Percentiles rank a stretch among this genome's conserved stretches.
Evolutionary conservation across 2,329 filamentous ascomycete genomes (phyloP).

Genomic region (Aspergillus puulaauensis): DNA sequence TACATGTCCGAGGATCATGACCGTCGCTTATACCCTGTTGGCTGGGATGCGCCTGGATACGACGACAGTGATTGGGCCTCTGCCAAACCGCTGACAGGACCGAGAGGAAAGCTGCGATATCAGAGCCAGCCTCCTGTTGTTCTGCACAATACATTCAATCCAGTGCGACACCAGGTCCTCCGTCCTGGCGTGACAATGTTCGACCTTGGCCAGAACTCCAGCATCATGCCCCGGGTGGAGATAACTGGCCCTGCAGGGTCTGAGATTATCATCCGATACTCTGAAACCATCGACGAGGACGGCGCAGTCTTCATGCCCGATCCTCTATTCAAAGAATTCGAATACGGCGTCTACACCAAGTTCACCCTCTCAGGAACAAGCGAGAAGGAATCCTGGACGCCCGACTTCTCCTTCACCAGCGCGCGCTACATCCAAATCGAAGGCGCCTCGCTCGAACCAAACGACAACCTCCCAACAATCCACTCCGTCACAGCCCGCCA

Average conservation of each 20-base stretch:
- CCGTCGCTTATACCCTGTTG: constrained; percentile 18
- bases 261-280: constrained; percentile 7
- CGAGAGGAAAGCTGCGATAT: constrained; percentile 21
- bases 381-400: constrained; percentile 18
- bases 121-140: constrained; percentile 24
- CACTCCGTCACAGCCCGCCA: constrained; percentile 21
- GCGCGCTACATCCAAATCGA: constrained; percentile 25
- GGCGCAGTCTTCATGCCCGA: constrained; percentile 25
- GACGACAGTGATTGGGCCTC: constrained; percentile 14
- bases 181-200: constrained; percentile 17
- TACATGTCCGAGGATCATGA: constrained; percentile 25
- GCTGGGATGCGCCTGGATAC: constrained; percentile 19
- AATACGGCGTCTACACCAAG: constrained; percentile 22
- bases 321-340: constrained; percentile 25
- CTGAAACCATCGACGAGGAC: constrained; percentile 8
- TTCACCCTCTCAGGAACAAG: constrained; percentile 20
- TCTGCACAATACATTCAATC: constrained; percentile 22
- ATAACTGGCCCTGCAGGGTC: constrained; percentile 15
- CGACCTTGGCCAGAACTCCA: constrained; percentile 24
- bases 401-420: constrained; percentile 26
- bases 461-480: constrained; percentile 14
- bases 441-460: constrained; percentile 15
- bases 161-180: constrained; percentile 12
- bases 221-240: constrained; percentile 18
- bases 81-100: constrained; percentile 23